These are phyloP conservation scores for Arachis hypogaea DNA, from an alignment of 306 rosid genomes.

Conservation along the genomic window DNA sequence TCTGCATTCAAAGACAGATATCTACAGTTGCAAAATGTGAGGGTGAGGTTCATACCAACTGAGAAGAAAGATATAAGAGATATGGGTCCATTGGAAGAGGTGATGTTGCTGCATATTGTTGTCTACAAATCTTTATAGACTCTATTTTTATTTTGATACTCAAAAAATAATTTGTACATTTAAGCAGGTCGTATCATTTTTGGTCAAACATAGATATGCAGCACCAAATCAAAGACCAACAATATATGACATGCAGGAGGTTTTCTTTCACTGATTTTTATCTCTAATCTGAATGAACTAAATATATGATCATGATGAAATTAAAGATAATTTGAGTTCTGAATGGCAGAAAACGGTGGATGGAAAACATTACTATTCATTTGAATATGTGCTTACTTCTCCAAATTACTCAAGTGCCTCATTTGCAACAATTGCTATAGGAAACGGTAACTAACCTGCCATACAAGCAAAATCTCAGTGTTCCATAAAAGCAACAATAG, in stretches of 20 bases:
- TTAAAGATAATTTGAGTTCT: constrained; percentile 25
- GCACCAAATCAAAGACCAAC: constrained; percentile 83
- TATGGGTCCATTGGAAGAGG: constrained; percentile 92
- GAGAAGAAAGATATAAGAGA: constrained; percentile 82
- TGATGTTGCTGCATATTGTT: constrained; percentile 28
- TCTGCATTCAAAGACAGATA: constrained; percentile 90
- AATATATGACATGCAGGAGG: constrained; percentile 84
- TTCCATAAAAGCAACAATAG: constrained; percentile 13
- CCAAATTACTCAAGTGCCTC: constrained; percentile 67
- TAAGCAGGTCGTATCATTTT: constrained; percentile 56
- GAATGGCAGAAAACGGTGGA: constrained; percentile 68
- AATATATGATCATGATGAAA: neutral
- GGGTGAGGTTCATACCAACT: constrained; percentile 92
- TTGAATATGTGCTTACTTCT: constrained; percentile 76
- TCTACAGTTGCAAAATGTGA: constrained; percentile 83
- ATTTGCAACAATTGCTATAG: constrained; percentile 85
- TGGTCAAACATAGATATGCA: constrained; percentile 79
- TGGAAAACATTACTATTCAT: constrained; percentile 88
- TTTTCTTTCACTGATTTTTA: constrained; percentile 36
- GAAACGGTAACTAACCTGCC: constrained; percentile 64
- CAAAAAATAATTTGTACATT: constrained; percentile 20
- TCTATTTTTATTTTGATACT: constrained; percentile 12
- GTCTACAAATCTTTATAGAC: neutral
- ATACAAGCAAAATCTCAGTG: constrained; percentile 21
- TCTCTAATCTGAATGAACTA: neutral